Conservation (phyloP, 2,329 filamentous ascomycete genomes). For the Amauroascus niger region DNA sequence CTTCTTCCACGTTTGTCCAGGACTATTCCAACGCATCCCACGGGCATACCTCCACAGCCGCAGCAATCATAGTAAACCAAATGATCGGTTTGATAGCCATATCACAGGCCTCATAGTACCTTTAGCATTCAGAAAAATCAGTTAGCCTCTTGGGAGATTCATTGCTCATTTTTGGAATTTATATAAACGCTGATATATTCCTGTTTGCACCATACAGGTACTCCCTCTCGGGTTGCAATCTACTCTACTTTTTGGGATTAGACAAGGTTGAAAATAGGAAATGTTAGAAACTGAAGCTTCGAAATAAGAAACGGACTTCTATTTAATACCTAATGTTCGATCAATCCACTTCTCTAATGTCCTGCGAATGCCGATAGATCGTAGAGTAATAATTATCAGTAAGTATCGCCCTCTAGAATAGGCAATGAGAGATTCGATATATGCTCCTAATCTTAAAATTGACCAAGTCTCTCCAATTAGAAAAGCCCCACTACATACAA, state of each 20-base stretch:
- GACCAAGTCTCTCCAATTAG: neutral
- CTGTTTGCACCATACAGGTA: neutral
- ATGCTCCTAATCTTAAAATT: neutral
- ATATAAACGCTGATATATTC: neutral
- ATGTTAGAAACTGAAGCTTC: neutral
- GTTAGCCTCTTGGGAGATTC: too few relatives aligned
- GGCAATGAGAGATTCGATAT: neutral
- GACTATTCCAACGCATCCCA: slow-evolving; percentile 30
- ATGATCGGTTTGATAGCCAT: neutral
- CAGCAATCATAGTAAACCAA: neutral
- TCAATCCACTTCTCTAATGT: too few relatives aligned
- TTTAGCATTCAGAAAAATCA: neutral
- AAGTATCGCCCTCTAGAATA: neutral
- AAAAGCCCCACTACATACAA: neutral
- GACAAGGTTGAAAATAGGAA: neutral
- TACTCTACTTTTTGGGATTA: neutral
- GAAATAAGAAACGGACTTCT: too few relatives aligned
- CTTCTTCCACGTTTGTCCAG: slow-evolving; percentile 37
- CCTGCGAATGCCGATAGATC: too few relatives aligned
- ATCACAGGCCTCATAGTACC: neutral
- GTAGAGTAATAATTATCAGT: too few relatives aligned
- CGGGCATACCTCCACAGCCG: slow-evolving; percentile 13
- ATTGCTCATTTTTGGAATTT: neutral
- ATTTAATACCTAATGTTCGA: too few relatives aligned
- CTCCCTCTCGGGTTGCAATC: neutral